A percentile compares a stretch with the other conserved stretches of the same genome.
Conservation (phyloP, 305 asterid species). For the Solanum hybrid region DNA sequence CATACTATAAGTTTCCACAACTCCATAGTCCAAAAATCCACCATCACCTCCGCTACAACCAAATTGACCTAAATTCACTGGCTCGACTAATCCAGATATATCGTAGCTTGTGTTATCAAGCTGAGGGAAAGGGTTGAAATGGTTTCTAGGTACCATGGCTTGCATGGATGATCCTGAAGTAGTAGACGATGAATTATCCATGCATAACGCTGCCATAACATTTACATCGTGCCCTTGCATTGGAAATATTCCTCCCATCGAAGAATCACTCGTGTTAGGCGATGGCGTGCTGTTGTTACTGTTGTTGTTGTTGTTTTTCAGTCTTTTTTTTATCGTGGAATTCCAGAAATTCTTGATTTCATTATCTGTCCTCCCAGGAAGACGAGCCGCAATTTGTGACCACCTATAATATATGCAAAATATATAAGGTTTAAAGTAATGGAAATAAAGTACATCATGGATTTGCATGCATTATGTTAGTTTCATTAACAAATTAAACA, state of each 20-base stretch:
- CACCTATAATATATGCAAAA: slow-evolving; percentile 37
- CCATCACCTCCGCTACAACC: not conserved
- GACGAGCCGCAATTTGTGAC: slow-evolving; percentile 92
- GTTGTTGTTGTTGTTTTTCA: slow-evolving; percentile 30
- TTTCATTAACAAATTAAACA: not conserved
- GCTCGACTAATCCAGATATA: slow-evolving; percentile 4
- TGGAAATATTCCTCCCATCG: slow-evolving; percentile 24
- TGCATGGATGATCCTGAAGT: slow-evolving; percentile 45
- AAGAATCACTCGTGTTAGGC: slow-evolving; percentile 47
- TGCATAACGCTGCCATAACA: slow-evolving; percentile 25
- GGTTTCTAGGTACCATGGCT: slow-evolving; percentile 20
- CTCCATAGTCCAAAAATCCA: slow-evolving; percentile 21
- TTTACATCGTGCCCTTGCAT: slow-evolving; percentile 57
- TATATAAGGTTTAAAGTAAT: not conserved
- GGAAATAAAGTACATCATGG: not conserved
- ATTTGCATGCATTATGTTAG: not conserved
- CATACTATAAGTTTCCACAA: slow-evolving; percentile 27
- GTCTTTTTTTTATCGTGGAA: slow-evolving; percentile 71
- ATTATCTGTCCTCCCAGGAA: slow-evolving; percentile 89
- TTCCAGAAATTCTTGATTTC: slow-evolving; percentile 95
- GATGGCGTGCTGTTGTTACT: slow-evolving; percentile 24
- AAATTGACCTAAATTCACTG: slow-evolving; percentile 4
- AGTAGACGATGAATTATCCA: slow-evolving; percentile 48
- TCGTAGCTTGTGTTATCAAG: slow-evolving; percentile 8
- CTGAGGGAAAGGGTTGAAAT: slow-evolving; percentile 32